Percentiles rank a stretch among this genome's conserved stretches.
Evolutionary conservation across 176 grass and related monocot species (phyloP).

Genomic region (Eremochloa ophiuroides): DNA sequence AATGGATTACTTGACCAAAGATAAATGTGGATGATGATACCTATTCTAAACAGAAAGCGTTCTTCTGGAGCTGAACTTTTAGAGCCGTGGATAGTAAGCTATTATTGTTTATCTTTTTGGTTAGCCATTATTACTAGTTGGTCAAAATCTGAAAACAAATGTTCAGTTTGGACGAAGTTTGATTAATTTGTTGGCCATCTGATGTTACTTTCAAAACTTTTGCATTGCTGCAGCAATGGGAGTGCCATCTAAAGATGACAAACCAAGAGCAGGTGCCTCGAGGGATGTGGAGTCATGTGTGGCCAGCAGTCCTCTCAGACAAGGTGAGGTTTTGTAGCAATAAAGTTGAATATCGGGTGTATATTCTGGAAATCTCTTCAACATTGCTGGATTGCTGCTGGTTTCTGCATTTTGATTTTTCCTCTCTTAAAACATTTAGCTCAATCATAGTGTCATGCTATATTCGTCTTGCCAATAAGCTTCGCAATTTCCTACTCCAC

Average conservation of each 20-base stretch:
- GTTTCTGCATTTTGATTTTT: neutral
- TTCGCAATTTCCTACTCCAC: neutral
- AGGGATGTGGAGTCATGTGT: neutral
- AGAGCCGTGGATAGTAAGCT: neutral
- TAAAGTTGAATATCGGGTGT: neutral
- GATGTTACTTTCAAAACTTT: neutral
- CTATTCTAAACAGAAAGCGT: neutral
- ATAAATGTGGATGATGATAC: neutral
- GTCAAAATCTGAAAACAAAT: neutral
- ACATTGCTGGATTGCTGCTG: neutral
- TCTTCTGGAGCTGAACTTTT: neutral
- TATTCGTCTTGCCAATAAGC: neutral
- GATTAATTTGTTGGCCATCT: no score
- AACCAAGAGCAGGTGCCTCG: neutral
- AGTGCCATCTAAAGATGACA: neutral
- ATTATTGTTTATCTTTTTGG: neutral
- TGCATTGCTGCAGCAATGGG: neutral
- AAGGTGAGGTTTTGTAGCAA: neutral
- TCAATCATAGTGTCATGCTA: neutral
- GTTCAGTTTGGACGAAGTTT: neutral
- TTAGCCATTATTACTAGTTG: neutral
- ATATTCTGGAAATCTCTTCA: neutral
- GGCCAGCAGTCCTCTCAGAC: neutral
- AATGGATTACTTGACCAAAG: no score
- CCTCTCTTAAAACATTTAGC: neutral